A percentile compares a stretch with the other conserved stretches of the same genome.
Evolutionary conservation across 1,284 basidiomycete species (phyloP).

Genomic region (Ceratobasidium sp.): DNA sequence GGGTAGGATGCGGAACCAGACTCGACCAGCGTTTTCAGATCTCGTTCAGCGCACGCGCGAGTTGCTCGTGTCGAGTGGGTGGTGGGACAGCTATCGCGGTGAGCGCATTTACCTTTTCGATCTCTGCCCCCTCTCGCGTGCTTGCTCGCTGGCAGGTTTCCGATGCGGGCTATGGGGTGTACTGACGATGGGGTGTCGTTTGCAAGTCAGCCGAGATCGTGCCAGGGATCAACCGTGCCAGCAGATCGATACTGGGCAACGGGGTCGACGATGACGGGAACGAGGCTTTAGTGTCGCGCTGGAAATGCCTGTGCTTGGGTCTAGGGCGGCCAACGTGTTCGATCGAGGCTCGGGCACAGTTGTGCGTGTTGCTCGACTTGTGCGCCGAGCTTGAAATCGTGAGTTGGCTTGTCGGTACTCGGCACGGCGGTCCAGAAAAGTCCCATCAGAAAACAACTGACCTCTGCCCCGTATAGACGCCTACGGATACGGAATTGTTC

Average conservation of each 20-base stretch:
- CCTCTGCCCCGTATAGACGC: slow-evolving; percentile 60
- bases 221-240: slow-evolving; percentile 23
- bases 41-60: slow-evolving; percentile 24
- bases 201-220: slow-evolving; percentile 40
- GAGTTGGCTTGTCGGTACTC: slow-evolving; percentile 58
- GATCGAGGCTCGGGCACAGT: slow-evolving; percentile 72
- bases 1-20: slow-evolving; percentile 22
- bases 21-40: slow-evolving; percentile 30
- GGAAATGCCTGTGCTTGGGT: slow-evolving; percentile 69
- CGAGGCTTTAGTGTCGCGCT: slow-evolving; percentile 1
- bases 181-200: slow-evolving; percentile 5
- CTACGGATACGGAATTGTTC: slow-evolving; percentile 66
- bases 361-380: slow-evolving; percentile 71
- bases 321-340: slow-evolving; percentile 75
- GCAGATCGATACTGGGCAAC: slow-evolving; percentile 32
- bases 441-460: slow-evolving; percentile 49
- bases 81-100: slow-evolving; percentile 39
- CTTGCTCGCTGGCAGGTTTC: background rate
- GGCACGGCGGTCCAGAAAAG: background rate
- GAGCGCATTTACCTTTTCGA: slow-evolving; percentile 7
- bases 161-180: background rate
- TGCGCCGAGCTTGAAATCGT: slow-evolving; percentile 70
- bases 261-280: slow-evolving; percentile 5
- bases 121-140: background rate
- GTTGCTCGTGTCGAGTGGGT: slow-evolving; percentile 39